Evolutionary conservation across 257 asterid genomes (phyloP).

Genomic region (Solanum infundibuliforme): DNA sequence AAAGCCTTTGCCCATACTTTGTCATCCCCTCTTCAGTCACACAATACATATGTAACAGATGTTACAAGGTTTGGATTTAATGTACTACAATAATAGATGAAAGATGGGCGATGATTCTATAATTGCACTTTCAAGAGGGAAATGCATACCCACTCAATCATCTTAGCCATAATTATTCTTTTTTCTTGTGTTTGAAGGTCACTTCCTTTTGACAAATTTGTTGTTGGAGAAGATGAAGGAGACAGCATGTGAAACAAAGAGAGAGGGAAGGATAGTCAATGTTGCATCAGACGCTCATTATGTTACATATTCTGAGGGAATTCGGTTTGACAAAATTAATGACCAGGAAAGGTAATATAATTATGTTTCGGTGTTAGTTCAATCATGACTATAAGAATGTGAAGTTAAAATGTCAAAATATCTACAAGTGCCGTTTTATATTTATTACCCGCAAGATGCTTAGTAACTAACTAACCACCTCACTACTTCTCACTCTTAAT

Average conservation of each 20-base stretch:
- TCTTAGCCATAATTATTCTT: not conserved
- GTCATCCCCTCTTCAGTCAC: not conserved
- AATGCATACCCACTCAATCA: not conserved
- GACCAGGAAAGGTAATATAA: conserved; percentile 39
- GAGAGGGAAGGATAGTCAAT: conserved; percentile 77
- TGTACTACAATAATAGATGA: not conserved
- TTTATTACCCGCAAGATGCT: not conserved
- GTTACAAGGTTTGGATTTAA: not conserved
- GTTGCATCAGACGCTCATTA: conserved; percentile 70
- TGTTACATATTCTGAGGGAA: conserved; percentile 45
- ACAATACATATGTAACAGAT: not conserved
- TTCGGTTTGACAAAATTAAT: conserved; percentile 53
- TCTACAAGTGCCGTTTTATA: not conserved
- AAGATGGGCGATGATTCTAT: not conserved
- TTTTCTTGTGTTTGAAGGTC: conserved; percentile 48
- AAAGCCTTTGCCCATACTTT: not conserved
- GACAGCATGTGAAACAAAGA: conserved; percentile 40
- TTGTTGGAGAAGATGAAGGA: conserved; percentile 73
- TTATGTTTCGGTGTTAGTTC: not conserved
- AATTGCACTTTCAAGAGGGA: not conserved
- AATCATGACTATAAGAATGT: not conserved
- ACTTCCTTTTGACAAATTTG: conserved; percentile 67
- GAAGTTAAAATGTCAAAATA: not conserved
- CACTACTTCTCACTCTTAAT: not conserved
- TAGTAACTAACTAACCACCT: not conserved